Base-by-base conservation (phyloP, 257 asterid genomes). In the Solanum chilense region DNA sequence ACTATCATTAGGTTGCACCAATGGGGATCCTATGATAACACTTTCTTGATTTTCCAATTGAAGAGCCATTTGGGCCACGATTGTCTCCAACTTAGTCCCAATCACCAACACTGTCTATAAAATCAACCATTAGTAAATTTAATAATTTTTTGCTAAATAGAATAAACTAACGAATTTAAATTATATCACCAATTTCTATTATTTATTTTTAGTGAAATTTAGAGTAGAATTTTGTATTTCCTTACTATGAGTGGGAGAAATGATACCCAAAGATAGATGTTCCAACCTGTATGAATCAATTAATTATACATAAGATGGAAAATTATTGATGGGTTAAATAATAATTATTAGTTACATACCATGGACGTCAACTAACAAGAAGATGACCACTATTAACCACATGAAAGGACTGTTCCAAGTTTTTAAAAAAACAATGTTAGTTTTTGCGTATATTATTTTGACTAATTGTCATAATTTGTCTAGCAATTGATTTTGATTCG, bases 371-470 rank as follows among this genome's bases (percentile, higher is more conserved):
- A 93, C 90, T 62, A 95, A 90, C 94, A 95, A 85, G 91, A 95
- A 95, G 90, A 94, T 77, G 35, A 93, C 98, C 49, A 91, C 98
- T 60, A 93, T 10, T 35, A 95, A 66, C 98, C 98, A 94, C 97
- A 93, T 93, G 74, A 89, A 25, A 33, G 98, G 98, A 91, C 98
- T 95, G 96, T 70, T 78, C n/a, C n/a, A 23, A 81, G 18, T 47
- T 27, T 27, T 47, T 12, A 29, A 81, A 12, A 29, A 10, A 16
- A 49, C 5, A 82, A 68, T 66, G 35, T 64, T 8, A 64, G 71
- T 25, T 49, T 62, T 64, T 25, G 9, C 35, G 6, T 6, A 12
- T 11, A 25, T 25, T n/a, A 25, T 29, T n/a, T 64, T 64, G 35
- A 64, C 18, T 64, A 3, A n/a, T 25, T 25, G 33, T 64, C 71